Evolutionary conservation across 2,329 filamentous ascomycete species (phyloP).

Genomic region (Fusarium begoniae): DNA sequence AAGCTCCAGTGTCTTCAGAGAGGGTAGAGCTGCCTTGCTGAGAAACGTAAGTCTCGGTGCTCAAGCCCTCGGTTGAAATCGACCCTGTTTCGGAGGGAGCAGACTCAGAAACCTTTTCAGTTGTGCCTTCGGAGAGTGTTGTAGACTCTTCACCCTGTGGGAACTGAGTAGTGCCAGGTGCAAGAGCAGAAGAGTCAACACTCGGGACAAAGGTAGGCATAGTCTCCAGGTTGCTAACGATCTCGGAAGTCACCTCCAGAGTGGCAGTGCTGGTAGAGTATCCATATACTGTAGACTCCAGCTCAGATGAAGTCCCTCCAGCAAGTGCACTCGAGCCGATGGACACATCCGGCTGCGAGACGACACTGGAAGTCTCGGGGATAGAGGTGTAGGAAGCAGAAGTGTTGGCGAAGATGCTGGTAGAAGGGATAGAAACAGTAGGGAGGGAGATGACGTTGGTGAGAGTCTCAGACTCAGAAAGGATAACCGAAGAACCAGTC

Average conservation of each 20-base stretch:
- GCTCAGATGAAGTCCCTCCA: constrained; percentile 10
- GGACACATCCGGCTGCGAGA: constrained; percentile 1
- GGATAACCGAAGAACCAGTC: constrained; percentile 4
- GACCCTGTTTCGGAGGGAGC: not conserved
- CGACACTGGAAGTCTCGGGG: not conserved
- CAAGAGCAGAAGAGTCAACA: constrained; percentile 25
- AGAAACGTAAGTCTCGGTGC: constrained; percentile 1
- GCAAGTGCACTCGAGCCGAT: constrained; percentile 19
- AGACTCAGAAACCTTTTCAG: not conserved
- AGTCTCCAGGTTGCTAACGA: constrained; percentile 32
- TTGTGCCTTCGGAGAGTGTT: not conserved
- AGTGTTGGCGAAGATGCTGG: constrained; percentile 10
- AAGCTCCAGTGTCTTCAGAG: not conserved
- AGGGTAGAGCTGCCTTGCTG: constrained; percentile 2
- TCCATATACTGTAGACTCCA: constrained; percentile 12
- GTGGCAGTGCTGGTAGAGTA: constrained; percentile 18
- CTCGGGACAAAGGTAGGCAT: constrained; percentile 32
- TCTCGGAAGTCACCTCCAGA: not conserved
- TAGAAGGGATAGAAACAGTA: not conserved
- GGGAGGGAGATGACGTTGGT: constrained; percentile 16
- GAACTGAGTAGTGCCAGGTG: constrained; percentile 4
- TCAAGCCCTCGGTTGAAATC: not conserved
- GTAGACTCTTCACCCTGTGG: not conserved
- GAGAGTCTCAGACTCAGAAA: constrained; percentile 1
- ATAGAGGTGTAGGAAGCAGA: constrained; percentile 1